Evolutionary conservation across 305 asterid species (phyloP).

Genomic region (Lippia alba): DNA sequence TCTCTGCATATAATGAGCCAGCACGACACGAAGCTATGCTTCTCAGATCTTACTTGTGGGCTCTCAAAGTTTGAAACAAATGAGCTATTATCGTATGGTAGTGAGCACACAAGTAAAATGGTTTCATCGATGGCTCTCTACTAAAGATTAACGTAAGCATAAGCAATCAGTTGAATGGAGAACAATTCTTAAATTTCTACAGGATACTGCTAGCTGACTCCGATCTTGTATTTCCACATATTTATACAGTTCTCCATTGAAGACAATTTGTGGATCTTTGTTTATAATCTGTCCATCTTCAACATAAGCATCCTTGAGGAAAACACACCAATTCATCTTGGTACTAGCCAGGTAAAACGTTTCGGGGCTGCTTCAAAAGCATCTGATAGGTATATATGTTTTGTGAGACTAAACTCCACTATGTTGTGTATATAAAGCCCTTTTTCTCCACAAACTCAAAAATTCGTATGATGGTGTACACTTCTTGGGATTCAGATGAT

Average conservation of each 20-base stretch:
- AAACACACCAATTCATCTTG: conserved; percentile 96
- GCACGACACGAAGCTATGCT: no score
- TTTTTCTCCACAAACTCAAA: conserved; percentile 92
- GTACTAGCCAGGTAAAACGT: conserved; percentile 92
- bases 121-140: no score
- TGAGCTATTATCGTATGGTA: no score
- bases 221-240: conserved; percentile 64
- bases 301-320: conserved; percentile 81
- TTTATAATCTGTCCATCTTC: conserved; percentile 64
- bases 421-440: conserved; percentile 88
- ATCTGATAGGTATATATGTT: conserved; percentile 82
- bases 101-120: no score
- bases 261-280: conserved; percentile 79
- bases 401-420: conserved; percentile 84
- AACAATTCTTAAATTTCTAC: no score
- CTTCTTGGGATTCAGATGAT: no score
- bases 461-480: no score
- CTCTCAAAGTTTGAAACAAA: no score
- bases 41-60: no score
- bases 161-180: no score
- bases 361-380: conserved; percentile 77
- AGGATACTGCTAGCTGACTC: conserved; percentile 14
- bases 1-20: no score
- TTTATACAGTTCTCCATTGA: conserved; percentile 64
- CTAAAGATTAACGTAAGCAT: no score